Conservation (phyloP, 345 rosid species). For the Syzygium jambos region DNA sequence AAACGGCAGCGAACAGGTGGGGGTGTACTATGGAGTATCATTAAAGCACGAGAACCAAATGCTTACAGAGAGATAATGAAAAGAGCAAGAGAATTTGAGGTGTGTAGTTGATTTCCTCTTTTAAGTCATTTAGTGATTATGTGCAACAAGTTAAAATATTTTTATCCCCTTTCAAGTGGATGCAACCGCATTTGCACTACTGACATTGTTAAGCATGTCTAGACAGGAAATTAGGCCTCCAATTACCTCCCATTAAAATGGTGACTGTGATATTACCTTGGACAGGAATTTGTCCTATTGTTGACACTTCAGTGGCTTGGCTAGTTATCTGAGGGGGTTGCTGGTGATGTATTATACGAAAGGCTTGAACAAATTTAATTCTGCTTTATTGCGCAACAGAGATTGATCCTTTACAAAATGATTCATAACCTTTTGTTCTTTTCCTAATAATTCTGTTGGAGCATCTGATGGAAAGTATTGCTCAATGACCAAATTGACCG, state of each 20-base stretch:
- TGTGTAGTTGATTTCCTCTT: conserved; percentile 4
- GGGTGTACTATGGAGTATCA: conserved; percentile 79
- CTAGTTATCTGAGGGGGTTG: not conserved
- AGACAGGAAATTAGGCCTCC: not conserved
- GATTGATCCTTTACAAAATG: not conserved
- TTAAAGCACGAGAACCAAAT: conserved; percentile 72
- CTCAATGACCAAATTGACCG: not conserved
- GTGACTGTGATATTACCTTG: not conserved
- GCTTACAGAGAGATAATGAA: conserved; percentile 77
- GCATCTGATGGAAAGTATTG: not conserved
- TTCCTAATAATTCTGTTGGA: not conserved
- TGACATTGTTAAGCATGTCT: not conserved
- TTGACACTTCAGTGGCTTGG: not conserved
- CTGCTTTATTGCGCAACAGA: not conserved
- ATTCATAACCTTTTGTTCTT: not conserved
- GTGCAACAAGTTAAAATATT: not conserved
- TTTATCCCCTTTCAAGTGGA: not conserved
- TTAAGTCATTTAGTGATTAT: not conserved
- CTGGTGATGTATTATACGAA: not conserved
- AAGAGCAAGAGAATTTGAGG: conserved; percentile 89
- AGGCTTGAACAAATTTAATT: not conserved
- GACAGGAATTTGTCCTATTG: not conserved
- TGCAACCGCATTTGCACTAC: not conserved
- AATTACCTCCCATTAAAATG: not conserved
- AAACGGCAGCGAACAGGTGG: conserved; percentile 70